Conservation (phyloP, 768 basidiomycete species). For the Calvatia gigantea region DNA sequence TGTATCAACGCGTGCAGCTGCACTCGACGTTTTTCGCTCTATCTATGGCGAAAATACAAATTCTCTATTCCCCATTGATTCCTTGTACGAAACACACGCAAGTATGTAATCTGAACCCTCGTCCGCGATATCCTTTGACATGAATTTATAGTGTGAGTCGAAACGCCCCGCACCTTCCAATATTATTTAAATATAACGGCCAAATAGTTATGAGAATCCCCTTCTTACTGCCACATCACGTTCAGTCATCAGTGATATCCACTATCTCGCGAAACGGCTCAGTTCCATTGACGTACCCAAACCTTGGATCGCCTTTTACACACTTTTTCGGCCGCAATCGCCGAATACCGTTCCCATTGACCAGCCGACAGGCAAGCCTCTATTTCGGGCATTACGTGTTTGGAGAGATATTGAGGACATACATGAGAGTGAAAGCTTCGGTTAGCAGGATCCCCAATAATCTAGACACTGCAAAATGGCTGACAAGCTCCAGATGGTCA, state of each 20-base stretch:
- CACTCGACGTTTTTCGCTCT: slow-evolving; percentile 66
- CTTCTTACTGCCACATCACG: slow-evolving; percentile 73
- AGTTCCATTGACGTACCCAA: slow-evolving; percentile 65
- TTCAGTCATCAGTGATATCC: slow-evolving; percentile 68
- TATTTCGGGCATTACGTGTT: slow-evolving; percentile 62
- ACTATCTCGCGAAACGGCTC: slow-evolving; percentile 55
- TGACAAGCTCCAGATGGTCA: slow-evolving; percentile 55
- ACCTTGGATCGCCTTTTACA: slow-evolving; percentile 56
- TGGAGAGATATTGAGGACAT: slow-evolving; percentile 78
- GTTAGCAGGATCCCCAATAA: slow-evolving; percentile 30
- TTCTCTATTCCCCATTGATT: slow-evolving; percentile 50
- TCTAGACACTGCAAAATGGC: not conserved
- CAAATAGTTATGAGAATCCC: slow-evolving; percentile 72
- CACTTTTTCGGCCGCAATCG: slow-evolving; percentile 45
- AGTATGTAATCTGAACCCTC: slow-evolving; percentile 37
- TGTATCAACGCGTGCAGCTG: slow-evolving; percentile 48
- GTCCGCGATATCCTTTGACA: slow-evolving; percentile 10
- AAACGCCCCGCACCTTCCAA: not conserved
- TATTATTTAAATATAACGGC: slow-evolving; percentile 11
- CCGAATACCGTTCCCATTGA: slow-evolving; percentile 23
- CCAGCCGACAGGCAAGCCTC: slow-evolving; percentile 30
- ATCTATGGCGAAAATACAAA: slow-evolving; percentile 59
- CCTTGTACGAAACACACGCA: slow-evolving; percentile 71
- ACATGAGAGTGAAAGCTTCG: slow-evolving; percentile 77
- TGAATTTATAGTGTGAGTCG: slow-evolving; percentile 37